These are phyloP conservation scores for Penicillium oxalicum DNA, from an alignment of 2,329 filamentous ascomycete species.

Conservation along the genomic window DNA sequence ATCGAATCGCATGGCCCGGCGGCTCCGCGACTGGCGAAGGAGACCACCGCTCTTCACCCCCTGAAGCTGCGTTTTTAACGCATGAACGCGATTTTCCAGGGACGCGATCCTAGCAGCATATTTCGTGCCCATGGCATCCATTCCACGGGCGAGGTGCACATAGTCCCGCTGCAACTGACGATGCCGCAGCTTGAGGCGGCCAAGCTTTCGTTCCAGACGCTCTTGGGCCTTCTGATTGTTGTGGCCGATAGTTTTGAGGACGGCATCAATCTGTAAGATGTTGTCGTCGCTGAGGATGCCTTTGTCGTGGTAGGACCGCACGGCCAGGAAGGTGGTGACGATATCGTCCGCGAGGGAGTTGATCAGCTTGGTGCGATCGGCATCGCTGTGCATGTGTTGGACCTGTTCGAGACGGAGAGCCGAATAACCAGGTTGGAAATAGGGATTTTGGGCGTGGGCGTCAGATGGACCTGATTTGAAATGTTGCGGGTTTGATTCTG, in stretches of 20 bases:
- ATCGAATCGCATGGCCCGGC: neutral
- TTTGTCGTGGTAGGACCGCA: slow-evolving; percentile 21
- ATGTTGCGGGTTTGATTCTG: neutral
- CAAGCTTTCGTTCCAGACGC: slow-evolving; percentile 16
- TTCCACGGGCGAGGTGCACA: slow-evolving; percentile 11
- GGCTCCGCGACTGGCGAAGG: neutral
- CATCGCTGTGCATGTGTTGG: slow-evolving; percentile 6
- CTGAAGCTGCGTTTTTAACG: neutral
- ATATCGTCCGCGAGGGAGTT: slow-evolving; percentile 28
- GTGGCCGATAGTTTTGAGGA: neutral
- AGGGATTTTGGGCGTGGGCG: neutral
- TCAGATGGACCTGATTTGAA: neutral
- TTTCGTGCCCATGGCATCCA: slow-evolving; percentile 10
- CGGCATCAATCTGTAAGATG: slow-evolving; percentile 21
- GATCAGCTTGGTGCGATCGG: slow-evolving; percentile 21
- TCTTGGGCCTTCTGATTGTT: slow-evolving; percentile 14
- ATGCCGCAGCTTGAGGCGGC: slow-evolving; percentile 16
- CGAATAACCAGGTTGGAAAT: slow-evolving; percentile 9
- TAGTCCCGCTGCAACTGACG: slow-evolving; percentile 19
- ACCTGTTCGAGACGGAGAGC: slow-evolving; percentile 18
- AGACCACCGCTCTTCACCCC: slow-evolving; percentile 1
- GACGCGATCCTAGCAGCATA: slow-evolving; percentile 12
- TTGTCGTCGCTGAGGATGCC: slow-evolving; percentile 21
- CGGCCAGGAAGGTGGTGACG: slow-evolving; percentile 22
- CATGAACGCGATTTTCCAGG: slow-evolving; percentile 3